Evolutionary conservation across 352 stramenopile species (phyloP), one percentile per base, ranked within the genome.

Genomic region (Phytopythium delawarense): DNA sequence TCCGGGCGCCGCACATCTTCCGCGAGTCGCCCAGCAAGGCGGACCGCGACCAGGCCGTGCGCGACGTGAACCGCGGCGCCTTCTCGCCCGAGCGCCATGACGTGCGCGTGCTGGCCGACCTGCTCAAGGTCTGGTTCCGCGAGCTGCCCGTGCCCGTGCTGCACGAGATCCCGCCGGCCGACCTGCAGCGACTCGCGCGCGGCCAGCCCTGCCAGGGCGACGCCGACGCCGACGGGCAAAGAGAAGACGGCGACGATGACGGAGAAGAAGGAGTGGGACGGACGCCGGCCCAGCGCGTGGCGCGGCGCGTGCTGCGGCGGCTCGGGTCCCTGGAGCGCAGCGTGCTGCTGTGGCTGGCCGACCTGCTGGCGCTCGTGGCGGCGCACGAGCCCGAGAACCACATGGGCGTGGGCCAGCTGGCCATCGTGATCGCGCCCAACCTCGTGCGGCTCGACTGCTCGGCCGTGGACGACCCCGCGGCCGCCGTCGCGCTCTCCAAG

Each of bases 121-220:
- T 97, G 4, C 88, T 97, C 70, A 97, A 97, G 64, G 64, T 96
- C 45, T 97, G 84, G 81, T 97, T 97, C 66, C 81, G 89, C 1
- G 85, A 96, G 45, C 75, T 97, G 0, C 82, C 87, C 0, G 63
- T 84, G n/a, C 84, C 84, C 25, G 82, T 97, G 46, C 70, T 97
- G 52, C 87, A 96, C 65, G 70, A 88, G 56, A 80, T 97, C 34
- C 79, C 81, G 15, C 62, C 74, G 50, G 71, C 81, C n/a, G 75
- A 88, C 57, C 82, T 96, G 71, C 78, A 87, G 56, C 63, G 52
- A 7, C 66, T 86, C 50, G 72, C 70, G 39, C 76, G 84, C 52
- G 56, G 35, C 35, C 35, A 85, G 35, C 20, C 30, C 4, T 18
- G 34, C 23, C 13, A 11, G n/a, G 8, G n/a, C 1, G 42, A 21